Conservation (phyloP, 306 rosid species). For the Gastrolobium villosum region DNA sequence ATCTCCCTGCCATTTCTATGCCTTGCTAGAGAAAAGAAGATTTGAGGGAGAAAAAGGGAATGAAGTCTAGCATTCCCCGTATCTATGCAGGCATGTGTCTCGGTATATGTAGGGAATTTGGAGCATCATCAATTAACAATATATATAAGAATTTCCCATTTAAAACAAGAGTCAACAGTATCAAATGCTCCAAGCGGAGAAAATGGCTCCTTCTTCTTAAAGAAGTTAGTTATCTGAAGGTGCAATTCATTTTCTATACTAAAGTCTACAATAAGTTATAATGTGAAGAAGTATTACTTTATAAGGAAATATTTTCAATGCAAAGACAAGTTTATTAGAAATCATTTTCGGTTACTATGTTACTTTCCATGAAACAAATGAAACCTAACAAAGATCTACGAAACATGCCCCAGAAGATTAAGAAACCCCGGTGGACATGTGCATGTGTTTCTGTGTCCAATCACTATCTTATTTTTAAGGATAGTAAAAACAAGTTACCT, state of each 20-base stretch:
- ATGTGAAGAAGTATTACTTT: constrained; percentile 3
- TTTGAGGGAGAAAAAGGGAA: neutral
- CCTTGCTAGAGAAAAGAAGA: neutral
- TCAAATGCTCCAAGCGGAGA: constrained; percentile 7
- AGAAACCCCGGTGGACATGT: neutral
- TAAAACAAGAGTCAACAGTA: constrained; percentile 1
- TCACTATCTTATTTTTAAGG: neutral
- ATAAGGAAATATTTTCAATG: constrained; percentile 5
- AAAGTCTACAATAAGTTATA: constrained; percentile 15
- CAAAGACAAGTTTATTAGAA: constrained; percentile 30
- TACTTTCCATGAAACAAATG: constrained; percentile 31
- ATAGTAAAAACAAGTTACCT: constrained; percentile 55
- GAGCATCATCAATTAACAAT: neutral
- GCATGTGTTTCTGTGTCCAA: constrained; percentile 12
- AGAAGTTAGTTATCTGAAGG: constrained; percentile 8
- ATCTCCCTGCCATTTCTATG: neutral
- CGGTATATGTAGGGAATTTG: neutral
- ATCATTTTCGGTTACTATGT: constrained; percentile 11
- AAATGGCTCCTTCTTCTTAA: constrained; percentile 28
- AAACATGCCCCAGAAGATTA: constrained; percentile 11
- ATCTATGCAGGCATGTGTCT: neutral
- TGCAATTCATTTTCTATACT: constrained; percentile 15
- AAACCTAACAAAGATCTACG: constrained; percentile 29
- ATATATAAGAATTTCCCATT: constrained; percentile 4
- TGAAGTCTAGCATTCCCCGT: neutral